Conservation (phyloP, 495 filamentous ascomycete species). For the Penicillium odoratum region DNA sequence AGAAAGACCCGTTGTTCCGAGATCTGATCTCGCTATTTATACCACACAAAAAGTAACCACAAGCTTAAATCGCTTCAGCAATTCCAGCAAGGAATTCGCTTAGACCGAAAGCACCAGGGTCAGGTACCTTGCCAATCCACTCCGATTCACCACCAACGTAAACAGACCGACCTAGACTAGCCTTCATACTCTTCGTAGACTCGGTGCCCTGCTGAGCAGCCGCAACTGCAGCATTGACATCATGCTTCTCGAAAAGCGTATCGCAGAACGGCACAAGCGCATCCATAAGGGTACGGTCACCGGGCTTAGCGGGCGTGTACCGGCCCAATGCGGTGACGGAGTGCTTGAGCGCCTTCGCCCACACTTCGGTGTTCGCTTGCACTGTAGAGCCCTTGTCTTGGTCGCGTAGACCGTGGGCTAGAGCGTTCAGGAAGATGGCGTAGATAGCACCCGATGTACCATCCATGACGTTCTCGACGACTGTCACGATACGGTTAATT, state of each 20-base stretch:
- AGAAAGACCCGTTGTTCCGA: background rate
- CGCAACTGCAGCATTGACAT: conserved; percentile 68
- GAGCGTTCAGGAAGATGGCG: conserved; percentile 92
- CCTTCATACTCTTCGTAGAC: conserved; percentile 85
- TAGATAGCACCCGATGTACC: conserved; percentile 95
- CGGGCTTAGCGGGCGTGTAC: conserved; percentile 88
- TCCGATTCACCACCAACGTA: conserved; percentile 85
- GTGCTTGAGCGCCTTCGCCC: conserved; percentile 71
- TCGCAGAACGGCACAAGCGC: conserved; percentile 84
- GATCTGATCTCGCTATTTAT: conserved; percentile 17
- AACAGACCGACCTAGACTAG: conserved; percentile 82
- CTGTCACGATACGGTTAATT: conserved; percentile 71
- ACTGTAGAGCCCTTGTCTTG: conserved; percentile 50
- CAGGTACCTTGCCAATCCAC: conserved; percentile 75
- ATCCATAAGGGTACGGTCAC: conserved; percentile 90
- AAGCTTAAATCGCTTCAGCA: conserved; percentile 48
- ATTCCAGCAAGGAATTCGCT: conserved; percentile 78
- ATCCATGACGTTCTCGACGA: conserved; percentile 91
- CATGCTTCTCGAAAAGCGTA: conserved; percentile 59
- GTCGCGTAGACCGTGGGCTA: conserved; percentile 70
- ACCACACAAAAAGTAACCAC: background rate
- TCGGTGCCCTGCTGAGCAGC: conserved; percentile 76
- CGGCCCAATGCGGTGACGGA: conserved; percentile 69
- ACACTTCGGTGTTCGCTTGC: conserved; percentile 56
- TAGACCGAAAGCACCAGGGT: conserved; percentile 88